These are phyloP conservation scores for Sugiyamaella pinicola DNA, from an alignment of 1,139 yeast species.

Conservation along the genomic window DNA sequence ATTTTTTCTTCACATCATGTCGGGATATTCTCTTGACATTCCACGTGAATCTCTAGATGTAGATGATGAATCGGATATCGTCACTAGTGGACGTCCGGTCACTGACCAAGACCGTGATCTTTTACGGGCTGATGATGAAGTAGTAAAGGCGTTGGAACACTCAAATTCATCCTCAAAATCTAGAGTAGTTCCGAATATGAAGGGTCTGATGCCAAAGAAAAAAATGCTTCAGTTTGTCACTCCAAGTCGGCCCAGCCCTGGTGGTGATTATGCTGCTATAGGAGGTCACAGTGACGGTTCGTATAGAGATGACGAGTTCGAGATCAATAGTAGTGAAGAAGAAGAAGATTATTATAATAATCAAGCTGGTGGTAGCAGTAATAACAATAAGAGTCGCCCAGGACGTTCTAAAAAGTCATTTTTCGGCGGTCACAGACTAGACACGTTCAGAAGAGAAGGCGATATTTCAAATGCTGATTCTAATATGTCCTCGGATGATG, in stretches of 20 bases:
- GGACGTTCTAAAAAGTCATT: slow-evolving; percentile 4
- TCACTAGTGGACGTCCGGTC: slow-evolving; percentile 32
- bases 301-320: slow-evolving; percentile 16
- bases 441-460: slow-evolving; percentile 20
- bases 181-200: slow-evolving; percentile 15
- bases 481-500: slow-evolving; percentile 28
- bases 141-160: slow-evolving; percentile 31
- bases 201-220: slow-evolving; percentile 26
- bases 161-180: slow-evolving; percentile 17
- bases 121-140: slow-evolving; percentile 37
- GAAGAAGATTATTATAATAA: slow-evolving; percentile 8
- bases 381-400: not conserved
- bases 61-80: slow-evolving; percentile 36
- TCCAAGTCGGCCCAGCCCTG: slow-evolving; percentile 12
- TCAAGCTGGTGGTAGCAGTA: not conserved
- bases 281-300: slow-evolving; percentile 11
- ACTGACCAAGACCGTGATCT: slow-evolving; percentile 36
- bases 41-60: slow-evolving; percentile 29
- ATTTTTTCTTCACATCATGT: too few species aligned
- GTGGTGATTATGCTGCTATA: slow-evolving; percentile 16
- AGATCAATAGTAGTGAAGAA: slow-evolving; percentile 13
- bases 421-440: slow-evolving; percentile 20
- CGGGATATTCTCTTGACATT: slow-evolving; percentile 13
- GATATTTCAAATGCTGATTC: slow-evolving; percentile 6
- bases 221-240: slow-evolving; percentile 24